Evolutionary conservation across 345 rosid genomes (phyloP), one percentile per base, ranked within the genome.

Genomic region (Punica granatum): DNA sequence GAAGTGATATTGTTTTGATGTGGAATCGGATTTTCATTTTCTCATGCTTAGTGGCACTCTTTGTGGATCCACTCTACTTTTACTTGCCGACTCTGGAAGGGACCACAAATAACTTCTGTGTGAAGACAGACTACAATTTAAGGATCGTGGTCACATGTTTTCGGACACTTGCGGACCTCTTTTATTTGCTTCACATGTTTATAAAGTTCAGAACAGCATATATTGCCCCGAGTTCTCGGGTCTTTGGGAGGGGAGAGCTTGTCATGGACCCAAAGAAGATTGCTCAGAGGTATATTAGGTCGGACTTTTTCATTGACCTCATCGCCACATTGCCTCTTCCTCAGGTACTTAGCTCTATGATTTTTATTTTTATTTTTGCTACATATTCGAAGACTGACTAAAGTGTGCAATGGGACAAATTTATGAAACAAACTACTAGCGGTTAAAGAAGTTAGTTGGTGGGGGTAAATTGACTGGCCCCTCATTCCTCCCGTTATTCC

Each of bases 191-290:
- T 41, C 98, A 90, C 76, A 81, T 90, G 79, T 68, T 92, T 61
- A 77, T 92, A 64, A 90, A 92, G 78, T 90, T 92, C 69, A 85
- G 98, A 77, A 92, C 98, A 0, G 98, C 93, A 69, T 92, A 80
- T 67, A 76, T 90, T 14, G 96, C 98, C 0, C 96, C 96, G 0
- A 88, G 86, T 72, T 79, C 97, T 75, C 79, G 96, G 59, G 90
- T 92, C 43, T 92, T 92, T 73, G 96, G 97, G 42, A 87, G 92
- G 86, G 98, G 98, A 51, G 97, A 92, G 70, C 91, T 92, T 70
- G 97, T 92, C 60, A 90, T 84, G 97, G 93, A 90, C 74, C 87
- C 97, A 0, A 86, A 86, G 82, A 79, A 80, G 72, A 87, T 89
- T 63, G 92, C 96, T 18, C 56, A 70, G 77, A 85, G 82, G 74